Conservation (phyloP, 345 rosid genomes). For the Leavenworthia alabamica region DNA sequence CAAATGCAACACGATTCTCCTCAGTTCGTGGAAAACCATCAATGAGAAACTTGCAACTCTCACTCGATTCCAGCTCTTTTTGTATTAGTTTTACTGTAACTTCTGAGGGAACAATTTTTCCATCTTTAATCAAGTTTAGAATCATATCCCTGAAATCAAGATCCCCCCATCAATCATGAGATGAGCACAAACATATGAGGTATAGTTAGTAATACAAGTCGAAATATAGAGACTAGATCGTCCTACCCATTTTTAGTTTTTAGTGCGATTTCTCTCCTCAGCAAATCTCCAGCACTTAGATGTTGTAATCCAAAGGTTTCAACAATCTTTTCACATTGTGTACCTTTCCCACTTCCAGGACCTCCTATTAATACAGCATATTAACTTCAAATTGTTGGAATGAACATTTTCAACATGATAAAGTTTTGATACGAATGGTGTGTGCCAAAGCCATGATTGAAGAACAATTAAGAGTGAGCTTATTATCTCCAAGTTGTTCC, state of each 20-base stretch:
- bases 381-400: not conserved
- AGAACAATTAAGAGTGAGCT: not conserved
- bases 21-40: constrained; percentile 90
- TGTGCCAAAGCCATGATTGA: not conserved
- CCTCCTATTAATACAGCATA: constrained; percentile 40
- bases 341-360: constrained; percentile 90
- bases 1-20: constrained; percentile 76
- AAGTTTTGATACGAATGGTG: not conserved
- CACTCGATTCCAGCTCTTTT: constrained; percentile 57
- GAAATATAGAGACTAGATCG: not conserved
- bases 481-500: not conserved
- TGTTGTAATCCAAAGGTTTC: constrained; percentile 61
- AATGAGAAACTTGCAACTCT: constrained; percentile 53
- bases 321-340: constrained; percentile 64
- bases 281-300: constrained; percentile 76
- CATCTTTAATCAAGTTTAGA: constrained; percentile 59
- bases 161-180: constrained; percentile 19
- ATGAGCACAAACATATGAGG: not conserved
- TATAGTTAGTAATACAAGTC: not conserved
- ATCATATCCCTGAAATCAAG: constrained; percentile 48
- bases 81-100: constrained; percentile 65
- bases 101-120: constrained; percentile 84
- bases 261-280: constrained; percentile 56
- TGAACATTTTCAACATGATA: not conserved
- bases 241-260: constrained; percentile 62